These are phyloP conservation scores for Sclerotinia subarctica DNA, from an alignment of 2,329 filamentous ascomycete genomes.

Conservation along the genomic window DNA sequence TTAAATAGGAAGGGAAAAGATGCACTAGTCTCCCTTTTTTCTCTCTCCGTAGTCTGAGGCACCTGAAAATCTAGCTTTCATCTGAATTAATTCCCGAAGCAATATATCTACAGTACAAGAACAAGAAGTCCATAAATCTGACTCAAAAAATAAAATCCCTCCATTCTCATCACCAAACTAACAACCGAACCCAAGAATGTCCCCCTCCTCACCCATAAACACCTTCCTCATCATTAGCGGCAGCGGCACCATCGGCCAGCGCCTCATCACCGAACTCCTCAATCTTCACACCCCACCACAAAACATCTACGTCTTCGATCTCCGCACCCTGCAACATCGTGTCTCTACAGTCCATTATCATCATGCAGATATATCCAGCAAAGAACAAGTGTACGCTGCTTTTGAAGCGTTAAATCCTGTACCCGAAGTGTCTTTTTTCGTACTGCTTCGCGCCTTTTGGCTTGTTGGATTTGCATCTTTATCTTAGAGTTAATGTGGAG, in stretches of 20 bases:
- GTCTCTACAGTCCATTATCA: slow-evolving; percentile 47
- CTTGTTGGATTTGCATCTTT: slow-evolving; percentile 40
- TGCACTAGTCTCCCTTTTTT: too few relatives aligned
- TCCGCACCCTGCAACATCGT: slow-evolving; percentile 66
- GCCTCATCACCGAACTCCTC: slow-evolving; percentile 70
- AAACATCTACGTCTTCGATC: slow-evolving; percentile 65
- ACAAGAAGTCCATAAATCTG: too few relatives aligned
- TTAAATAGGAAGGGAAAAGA: neutral
- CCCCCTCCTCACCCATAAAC: neutral
- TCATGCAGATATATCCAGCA: slow-evolving; percentile 48
- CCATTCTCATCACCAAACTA: too few relatives aligned
- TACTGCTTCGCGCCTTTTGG: slow-evolving; percentile 44
- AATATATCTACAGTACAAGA: too few relatives aligned
- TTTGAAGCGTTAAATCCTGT: slow-evolving; percentile 44
- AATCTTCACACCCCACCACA: slow-evolving; percentile 42
- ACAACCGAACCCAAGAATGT: too few relatives aligned
- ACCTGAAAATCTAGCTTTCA: too few relatives aligned
- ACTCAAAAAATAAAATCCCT: too few relatives aligned
- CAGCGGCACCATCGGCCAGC: slow-evolving; percentile 79
- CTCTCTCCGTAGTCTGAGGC: too few relatives aligned
- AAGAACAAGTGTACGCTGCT: slow-evolving; percentile 41
- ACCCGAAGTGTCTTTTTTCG: slow-evolving; percentile 48
- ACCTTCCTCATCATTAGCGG: slow-evolving; percentile 71
- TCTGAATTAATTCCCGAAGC: too few relatives aligned
- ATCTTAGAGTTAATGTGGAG: slow-evolving; percentile 49